Evolutionary conservation across 495 filamentous ascomycete genomes (phyloP), one percentile per base, ranked within the genome.

Genomic region (Cercophora scortea): DNA sequence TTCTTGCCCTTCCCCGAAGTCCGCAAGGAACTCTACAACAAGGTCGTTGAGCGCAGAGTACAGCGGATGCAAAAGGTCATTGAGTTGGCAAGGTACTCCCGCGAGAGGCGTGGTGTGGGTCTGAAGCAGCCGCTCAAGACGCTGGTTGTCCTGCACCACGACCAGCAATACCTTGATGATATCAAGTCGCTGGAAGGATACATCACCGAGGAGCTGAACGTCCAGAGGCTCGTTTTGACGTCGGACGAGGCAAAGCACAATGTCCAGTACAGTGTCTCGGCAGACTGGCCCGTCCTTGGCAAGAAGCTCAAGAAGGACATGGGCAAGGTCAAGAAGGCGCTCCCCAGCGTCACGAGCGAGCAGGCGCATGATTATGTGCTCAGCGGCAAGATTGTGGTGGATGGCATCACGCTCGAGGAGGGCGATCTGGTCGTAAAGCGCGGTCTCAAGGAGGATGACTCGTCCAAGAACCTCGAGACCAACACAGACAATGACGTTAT

Each of bases 241-340:
- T 83, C 82, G 7, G 89, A 98, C 53, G 94, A 97, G 70, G 84
- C 79, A 39, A 88, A 84, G 60, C 95, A 96, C 73, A 85, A 88
- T 43, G 90, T 98, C 16, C 86, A 92, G 60, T 95, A 96, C 73
- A 87, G 84, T 51, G 87, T 88, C 41, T 76, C 77, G 32, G 93
- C 89, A 8, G 93, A 98, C 69, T 96, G 91, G 88, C 86, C 92
- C 2, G 88, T 85, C 0, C 79, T 98, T 36, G 93, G 93, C 53
- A 95, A 96, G 81, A 97, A 96, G 72, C 77, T 97, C 49, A 94
- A 89, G 78, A 96, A 94, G 72, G 93, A 92, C 60, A 87, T 85
- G 47, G 82, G 83, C 57, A 89, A 82, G 67, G 90, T 97, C 49
- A 91, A 90, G 74, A 94, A 93, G 66, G 90, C 88, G 15, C 73